Evolutionary conservation across 2,329 filamentous ascomycete species (phyloP).

Genomic region (Trichoderma sp.): DNA sequence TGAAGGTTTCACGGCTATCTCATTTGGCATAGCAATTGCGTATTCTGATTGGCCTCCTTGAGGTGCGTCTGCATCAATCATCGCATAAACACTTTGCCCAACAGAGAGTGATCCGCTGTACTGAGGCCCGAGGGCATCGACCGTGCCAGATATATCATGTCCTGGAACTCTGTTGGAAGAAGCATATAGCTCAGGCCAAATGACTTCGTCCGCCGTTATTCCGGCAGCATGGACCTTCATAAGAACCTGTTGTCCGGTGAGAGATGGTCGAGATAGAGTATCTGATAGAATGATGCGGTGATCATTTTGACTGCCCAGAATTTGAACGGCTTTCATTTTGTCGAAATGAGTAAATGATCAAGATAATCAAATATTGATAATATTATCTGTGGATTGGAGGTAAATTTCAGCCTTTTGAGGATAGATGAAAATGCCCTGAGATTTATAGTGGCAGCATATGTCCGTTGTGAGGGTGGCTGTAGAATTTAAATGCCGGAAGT

Average conservation of each 20-base stretch:
- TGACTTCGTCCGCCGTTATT: constrained; percentile 37
- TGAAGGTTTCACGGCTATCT: constrained; percentile 27
- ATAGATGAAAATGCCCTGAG: accelerated
- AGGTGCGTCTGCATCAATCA: constrained; percentile 27
- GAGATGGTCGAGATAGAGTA: constrained; percentile 35
- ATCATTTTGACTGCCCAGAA: not conserved
- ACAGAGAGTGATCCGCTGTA: constrained; percentile 25
- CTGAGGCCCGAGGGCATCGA: constrained; percentile 29
- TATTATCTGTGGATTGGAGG: not conserved
- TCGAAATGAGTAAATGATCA: too few species aligned
- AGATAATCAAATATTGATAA: not conserved
- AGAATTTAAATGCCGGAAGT: not conserved
- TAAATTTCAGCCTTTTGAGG: not conserved
- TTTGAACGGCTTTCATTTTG: not conserved
- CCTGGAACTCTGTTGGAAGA: constrained; percentile 35
- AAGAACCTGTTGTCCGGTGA: constrained; percentile 28
- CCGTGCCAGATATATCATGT: constrained; percentile 38
- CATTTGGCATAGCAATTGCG: constrained; percentile 21
- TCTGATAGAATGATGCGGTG: not conserved
- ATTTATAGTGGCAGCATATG: not conserved
- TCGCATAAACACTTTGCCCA: constrained; percentile 31
- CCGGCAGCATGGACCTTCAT: constrained; percentile 35
- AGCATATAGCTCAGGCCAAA: constrained; percentile 37
- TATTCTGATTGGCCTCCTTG: constrained; percentile 31
- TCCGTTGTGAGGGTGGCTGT: not conserved